These are phyloP conservation scores for Noccaea bulbosa DNA, from an alignment of 345 rosid species.

Conservation along the genomic window DNA sequence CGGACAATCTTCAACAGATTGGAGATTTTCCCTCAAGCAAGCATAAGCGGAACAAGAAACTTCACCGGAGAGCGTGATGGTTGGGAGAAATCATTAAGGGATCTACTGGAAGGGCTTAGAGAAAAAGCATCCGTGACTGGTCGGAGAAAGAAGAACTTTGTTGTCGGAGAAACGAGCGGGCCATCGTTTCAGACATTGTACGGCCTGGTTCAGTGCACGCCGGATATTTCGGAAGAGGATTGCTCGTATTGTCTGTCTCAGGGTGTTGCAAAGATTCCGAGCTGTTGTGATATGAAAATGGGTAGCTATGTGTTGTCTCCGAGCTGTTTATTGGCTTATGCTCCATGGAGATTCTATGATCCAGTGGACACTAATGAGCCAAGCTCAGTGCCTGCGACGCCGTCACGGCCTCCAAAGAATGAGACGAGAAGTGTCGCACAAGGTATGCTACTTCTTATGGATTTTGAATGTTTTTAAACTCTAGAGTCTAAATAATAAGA, in stretches of 20 bases:
- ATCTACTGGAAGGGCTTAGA: slow-evolving; percentile 32
- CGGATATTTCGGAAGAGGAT: slow-evolving; percentile 48
- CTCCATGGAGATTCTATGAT: slow-evolving; percentile 41
- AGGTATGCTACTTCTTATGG: slow-evolving; percentile 25
- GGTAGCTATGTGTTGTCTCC: slow-evolving; percentile 49
- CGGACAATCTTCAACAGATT: slow-evolving; percentile 34
- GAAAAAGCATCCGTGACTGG: slow-evolving; percentile 28
- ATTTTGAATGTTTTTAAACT: slow-evolving; percentile 5
- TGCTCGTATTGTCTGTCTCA: slow-evolving; percentile 49
- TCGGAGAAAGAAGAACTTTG: slow-evolving; percentile 41
- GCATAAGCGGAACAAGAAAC: slow-evolving; percentile 20
- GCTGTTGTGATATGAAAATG: slow-evolving; percentile 40
- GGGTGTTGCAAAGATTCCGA: slow-evolving; percentile 29
- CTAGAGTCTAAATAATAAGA: neutral
- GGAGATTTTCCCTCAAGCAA: slow-evolving; percentile 27
- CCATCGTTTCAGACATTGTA: slow-evolving; percentile 27
- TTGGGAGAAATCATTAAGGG: slow-evolving; percentile 40
- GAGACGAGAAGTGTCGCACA: slow-evolving; percentile 24
- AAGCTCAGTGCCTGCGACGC: slow-evolving; percentile 26
- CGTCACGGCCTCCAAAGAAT: slow-evolving; percentile 24
- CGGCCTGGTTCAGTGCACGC: slow-evolving; percentile 59
- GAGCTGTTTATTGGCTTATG: slow-evolving; percentile 47
- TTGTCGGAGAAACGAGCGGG: slow-evolving; percentile 28
- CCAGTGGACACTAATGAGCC: slow-evolving; percentile 28
- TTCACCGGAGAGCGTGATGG: slow-evolving; percentile 37